Evolutionary conservation across 164 flowering plant genomes (phyloP).

Genomic region (Kalanchoe fedtschenkoi): DNA sequence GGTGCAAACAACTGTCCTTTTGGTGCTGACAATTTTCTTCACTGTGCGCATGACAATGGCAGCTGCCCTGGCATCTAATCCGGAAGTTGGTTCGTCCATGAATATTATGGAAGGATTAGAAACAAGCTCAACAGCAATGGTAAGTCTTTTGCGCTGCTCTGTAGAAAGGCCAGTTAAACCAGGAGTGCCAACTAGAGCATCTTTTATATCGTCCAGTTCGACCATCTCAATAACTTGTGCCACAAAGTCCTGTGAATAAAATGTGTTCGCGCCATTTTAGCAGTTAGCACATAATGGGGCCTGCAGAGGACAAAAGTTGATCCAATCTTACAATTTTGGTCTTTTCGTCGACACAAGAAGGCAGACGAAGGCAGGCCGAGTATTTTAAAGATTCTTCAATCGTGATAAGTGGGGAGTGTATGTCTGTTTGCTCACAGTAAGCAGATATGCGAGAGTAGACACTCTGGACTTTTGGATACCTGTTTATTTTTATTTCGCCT

Average conservation of each 20-base stretch:
- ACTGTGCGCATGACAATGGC: slow-evolving; percentile 38
- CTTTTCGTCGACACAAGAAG: slow-evolving; percentile 14
- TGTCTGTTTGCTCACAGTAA: slow-evolving; percentile 37
- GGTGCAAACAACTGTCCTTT: slow-evolving; percentile 35
- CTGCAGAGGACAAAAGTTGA: neutral
- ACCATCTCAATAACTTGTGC: slow-evolving; percentile 26
- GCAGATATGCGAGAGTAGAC: slow-evolving; percentile 38
- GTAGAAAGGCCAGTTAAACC: slow-evolving; percentile 30
- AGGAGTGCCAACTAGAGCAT: slow-evolving; percentile 29
- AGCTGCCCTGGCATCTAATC: slow-evolving; percentile 40
- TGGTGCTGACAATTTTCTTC: slow-evolving; percentile 27
- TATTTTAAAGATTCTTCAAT: slow-evolving; percentile 34
- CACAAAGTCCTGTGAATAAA: slow-evolving; percentile 24
- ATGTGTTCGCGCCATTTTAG: neutral
- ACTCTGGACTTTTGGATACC: slow-evolving; percentile 33
- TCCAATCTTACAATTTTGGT: slow-evolving; percentile 22
- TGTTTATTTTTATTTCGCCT: slow-evolving; percentile 37
- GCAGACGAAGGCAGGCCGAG: slow-evolving; percentile 39
- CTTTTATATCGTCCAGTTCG: slow-evolving; percentile 32
- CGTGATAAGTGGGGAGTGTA: slow-evolving; percentile 36
- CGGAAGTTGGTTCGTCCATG: slow-evolving; percentile 43
- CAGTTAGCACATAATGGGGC: neutral
- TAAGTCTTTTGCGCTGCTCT: slow-evolving; percentile 39
- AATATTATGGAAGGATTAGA: slow-evolving; percentile 39
- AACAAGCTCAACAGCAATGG: slow-evolving; percentile 46